phyloP scores from a whole-genome alignment of 1,284 basidiomycete species.

The Peniophora sp. region DNA sequence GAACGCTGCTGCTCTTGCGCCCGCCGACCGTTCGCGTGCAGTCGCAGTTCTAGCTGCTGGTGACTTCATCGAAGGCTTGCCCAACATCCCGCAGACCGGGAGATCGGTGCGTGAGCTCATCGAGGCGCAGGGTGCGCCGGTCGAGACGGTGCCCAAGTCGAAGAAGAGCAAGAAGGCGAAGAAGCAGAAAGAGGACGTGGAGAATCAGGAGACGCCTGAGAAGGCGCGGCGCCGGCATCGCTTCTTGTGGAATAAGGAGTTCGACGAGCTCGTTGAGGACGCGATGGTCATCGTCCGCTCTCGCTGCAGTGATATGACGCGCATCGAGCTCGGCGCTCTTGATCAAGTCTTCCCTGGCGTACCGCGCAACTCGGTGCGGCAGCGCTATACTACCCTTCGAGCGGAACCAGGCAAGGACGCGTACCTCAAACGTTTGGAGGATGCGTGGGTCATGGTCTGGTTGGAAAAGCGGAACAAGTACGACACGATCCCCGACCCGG shows the following conservation, averaged over 20 bases:
- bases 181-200: constrained; percentile 15
- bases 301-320: constrained; percentile 52
- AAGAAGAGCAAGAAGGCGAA: constrained; percentile 25
- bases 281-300: constrained; percentile 76
- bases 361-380: constrained; percentile 58
- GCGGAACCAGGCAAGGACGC: constrained; percentile 60
- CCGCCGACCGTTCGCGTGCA: constrained; percentile 13
- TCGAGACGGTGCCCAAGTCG: constrained; percentile 17
- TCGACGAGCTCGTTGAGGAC: constrained; percentile 82
- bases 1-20: constrained; percentile 30
- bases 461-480: constrained; percentile 54
- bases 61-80: neutral
- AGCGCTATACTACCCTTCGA: constrained; percentile 50
- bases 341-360: constrained; percentile 75
- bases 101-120: constrained; percentile 49
- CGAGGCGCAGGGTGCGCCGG: constrained; percentile 44
- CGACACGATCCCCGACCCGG: constrained; percentile 60
- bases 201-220: constrained; percentile 12
- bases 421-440: constrained; percentile 75
- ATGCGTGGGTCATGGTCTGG: constrained; percentile 78
- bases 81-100: constrained; percentile 21
- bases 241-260: constrained; percentile 79
- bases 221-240: constrained; percentile 42
- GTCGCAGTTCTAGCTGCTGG: too few relatives aligned
- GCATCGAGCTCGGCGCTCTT: constrained; percentile 64